phyloP scores from a whole-genome alignment of 352 stramenopile species.

The Pythium monospermum region DNA sequence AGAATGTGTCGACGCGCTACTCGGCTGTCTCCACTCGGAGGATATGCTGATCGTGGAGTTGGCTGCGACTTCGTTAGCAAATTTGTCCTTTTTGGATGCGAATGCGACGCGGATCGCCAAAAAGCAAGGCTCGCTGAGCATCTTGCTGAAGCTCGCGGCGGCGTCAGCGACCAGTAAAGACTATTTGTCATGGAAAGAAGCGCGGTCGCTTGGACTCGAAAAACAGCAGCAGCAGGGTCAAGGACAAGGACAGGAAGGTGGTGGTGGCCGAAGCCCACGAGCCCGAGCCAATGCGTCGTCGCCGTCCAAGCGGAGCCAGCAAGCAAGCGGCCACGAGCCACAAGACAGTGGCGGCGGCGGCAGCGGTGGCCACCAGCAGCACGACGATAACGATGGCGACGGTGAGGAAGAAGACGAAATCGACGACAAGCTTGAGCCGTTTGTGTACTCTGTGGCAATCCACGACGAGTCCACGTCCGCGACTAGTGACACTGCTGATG shows the following conservation, averaged over 20 bases:
- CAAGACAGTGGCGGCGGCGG: no score
- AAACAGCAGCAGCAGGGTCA: not conserved
- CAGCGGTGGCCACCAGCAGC: no score
- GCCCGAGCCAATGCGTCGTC: not conserved
- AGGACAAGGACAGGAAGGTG: not conserved
- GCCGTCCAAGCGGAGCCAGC: no score
- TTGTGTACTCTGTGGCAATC: conserved; percentile 15
- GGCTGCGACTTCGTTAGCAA: conserved; percentile 52
- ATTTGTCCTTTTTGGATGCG: conserved; percentile 48
- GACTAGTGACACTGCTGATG: conserved; percentile 3
- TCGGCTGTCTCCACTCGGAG: conserved; percentile 42
- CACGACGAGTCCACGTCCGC: not conserved
- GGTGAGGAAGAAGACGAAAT: conserved; percentile 26
- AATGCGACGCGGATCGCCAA: conserved; percentile 49
- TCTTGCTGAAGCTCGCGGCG: conserved; percentile 46
- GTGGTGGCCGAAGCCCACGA: conserved; percentile 7
- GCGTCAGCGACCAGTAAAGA: conserved; percentile 35
- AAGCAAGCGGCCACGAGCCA: not conserved
- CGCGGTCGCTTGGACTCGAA: conserved; percentile 13
- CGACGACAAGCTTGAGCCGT: conserved; percentile 25
- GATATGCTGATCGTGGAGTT: conserved; percentile 66
- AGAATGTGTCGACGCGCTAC: conserved; percentile 51
- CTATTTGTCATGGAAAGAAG: conserved; percentile 55
- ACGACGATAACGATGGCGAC: conserved; percentile 4
- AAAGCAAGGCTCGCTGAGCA: conserved; percentile 24